Evolutionary conservation across 805 yeast species (phyloP), one percentile per base, ranked within the genome.

Genomic region (Wickerhamomyces silvicola): DNA sequence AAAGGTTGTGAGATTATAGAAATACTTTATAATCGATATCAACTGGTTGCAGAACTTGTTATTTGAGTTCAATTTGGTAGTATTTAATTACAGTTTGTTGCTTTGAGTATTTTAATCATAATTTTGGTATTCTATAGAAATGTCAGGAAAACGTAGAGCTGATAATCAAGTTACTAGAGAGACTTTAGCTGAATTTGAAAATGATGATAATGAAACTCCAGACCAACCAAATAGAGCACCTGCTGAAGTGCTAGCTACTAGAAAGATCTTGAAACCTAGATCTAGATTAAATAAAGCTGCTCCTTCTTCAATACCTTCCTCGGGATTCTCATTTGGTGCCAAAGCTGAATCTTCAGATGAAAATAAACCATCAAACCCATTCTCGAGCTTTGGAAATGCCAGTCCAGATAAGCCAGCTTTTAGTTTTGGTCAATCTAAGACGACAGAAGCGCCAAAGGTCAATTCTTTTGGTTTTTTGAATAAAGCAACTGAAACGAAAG

Each of bases 111-210:
- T 12, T 22, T 16, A 12, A 21, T 10, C 8, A 16, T 30, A 11
- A 14, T 11, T 10, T 18, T 18, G 10, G 16, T 28, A 32, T 26
- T 11, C 13, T 6, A 14, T 10, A 18, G 21, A 9, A 20, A 76
- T 75, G 83, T 68, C 79, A 18, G 61, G 60, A 3, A 85, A 85
- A 55, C 70, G 95, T 58, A 60, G 68, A 34, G 86, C 87, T 14
- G 71, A 65, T 31, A 56, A 64, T 14, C 94, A 85, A 55, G 61
- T 84, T 30, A 70, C 76, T 12, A 69, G 70, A 41, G 85, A 78
- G 35, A 60, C 56, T 18, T 48, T 50, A 4, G 51, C 45, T 18
- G 52, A 47, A 10, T 43, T 45, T 22, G 57, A 52, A 4, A 53
- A 52, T 6, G 62, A 58, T 22, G 61, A 64, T 23, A 72, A 63